Conservation (phyloP, 305 asterid genomes). For the Solanum hybrid region DNA sequence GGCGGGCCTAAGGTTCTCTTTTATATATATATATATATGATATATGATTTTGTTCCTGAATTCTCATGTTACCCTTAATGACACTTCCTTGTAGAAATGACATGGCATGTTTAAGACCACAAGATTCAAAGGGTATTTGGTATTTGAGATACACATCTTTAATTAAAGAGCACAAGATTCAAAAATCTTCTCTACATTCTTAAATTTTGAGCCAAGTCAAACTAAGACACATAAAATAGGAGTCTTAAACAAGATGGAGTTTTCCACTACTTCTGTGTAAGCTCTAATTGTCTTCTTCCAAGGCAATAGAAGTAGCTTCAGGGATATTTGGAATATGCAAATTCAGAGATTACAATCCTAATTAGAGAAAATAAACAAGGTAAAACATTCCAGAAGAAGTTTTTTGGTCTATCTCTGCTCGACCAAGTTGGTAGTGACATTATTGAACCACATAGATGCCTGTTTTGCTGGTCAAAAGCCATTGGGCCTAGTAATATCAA, state of each 20-base stretch:
- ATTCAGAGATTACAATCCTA: background rate
- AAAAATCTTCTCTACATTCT: background rate
- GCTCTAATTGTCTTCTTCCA: background rate
- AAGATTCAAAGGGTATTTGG: background rate
- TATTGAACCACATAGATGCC: background rate
- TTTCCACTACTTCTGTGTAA: background rate
- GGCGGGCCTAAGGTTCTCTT: too few species aligned
- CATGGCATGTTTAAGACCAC: background rate
- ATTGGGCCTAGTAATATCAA: background rate
- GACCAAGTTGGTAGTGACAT: background rate
- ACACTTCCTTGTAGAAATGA: background rate
- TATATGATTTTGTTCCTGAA: background rate
- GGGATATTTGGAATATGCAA: background rate
- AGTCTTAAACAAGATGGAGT: background rate
- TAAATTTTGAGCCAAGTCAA: background rate
- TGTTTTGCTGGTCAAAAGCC: background rate
- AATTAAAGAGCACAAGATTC: background rate
- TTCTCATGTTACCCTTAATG: background rate
- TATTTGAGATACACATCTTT: background rate
- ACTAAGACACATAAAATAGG: background rate
- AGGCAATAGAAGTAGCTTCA: background rate
- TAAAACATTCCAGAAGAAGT: background rate
- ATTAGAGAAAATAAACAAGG: background rate
- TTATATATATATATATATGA: too few species aligned
- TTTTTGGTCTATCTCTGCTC: background rate